Evolutionary conservation across 352 stramenopile species (phyloP).

Genomic region (Phytophthora cactorum): DNA sequence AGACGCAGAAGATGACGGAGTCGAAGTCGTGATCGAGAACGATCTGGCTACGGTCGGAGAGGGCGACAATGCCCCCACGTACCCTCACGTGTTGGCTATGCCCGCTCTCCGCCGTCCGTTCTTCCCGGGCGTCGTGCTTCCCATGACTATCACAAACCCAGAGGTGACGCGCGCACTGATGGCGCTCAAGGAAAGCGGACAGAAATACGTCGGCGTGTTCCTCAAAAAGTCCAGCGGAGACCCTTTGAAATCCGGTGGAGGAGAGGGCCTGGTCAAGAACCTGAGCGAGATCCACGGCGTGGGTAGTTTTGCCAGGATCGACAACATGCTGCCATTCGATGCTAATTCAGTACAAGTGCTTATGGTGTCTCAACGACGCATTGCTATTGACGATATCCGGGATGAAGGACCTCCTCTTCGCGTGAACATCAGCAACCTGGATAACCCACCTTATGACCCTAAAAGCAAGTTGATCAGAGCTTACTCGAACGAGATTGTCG

Average conservation of each 20-base stretch:
- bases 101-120: constrained; percentile 79
- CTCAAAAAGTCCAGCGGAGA: constrained; percentile 80
- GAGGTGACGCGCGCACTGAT: constrained; percentile 91
- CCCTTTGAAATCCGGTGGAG: constrained; percentile 38
- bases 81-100: constrained; percentile 82
- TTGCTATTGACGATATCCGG: constrained; percentile 78
- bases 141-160: constrained; percentile 87
- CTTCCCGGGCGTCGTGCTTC: constrained; percentile 82
- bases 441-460: constrained; percentile 74
- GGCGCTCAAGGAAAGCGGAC: constrained; percentile 82
- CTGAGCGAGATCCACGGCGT: constrained; percentile 94
- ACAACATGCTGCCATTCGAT: constrained; percentile 89
- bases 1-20: constrained; percentile 11
- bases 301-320: constrained; percentile 96
- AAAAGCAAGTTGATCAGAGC: constrained; percentile 93
- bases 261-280: constrained; percentile 92
- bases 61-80: constrained; percentile 70
- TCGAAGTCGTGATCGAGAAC: constrained; percentile 63
- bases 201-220: constrained; percentile 95
- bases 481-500: constrained; percentile 98
- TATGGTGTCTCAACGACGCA: constrained; percentile 90
- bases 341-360: constrained; percentile 80
- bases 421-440: constrained; percentile 73
- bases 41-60: constrained; percentile 67
- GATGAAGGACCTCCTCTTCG: constrained; percentile 67